Conservation (phyloP, 2,329 filamentous ascomycete species). For the Fusarium robinianum region DNA sequence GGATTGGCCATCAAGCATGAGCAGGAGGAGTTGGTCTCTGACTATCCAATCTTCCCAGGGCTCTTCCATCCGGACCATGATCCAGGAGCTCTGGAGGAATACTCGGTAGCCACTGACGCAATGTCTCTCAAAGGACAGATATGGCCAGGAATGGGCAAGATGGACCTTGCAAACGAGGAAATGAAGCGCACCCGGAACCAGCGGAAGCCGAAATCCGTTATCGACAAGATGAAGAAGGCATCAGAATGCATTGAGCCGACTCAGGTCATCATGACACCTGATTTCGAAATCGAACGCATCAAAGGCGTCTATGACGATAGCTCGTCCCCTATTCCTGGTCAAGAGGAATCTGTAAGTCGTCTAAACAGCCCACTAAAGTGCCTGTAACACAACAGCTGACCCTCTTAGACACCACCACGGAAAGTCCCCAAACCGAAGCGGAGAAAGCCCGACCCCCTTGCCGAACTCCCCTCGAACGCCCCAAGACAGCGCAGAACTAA, state of each 20-base stretch:
- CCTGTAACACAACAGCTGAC: conserved; percentile 16
- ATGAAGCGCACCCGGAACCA: conserved; percentile 78
- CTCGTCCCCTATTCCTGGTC: conserved; percentile 52
- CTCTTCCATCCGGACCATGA: conserved; percentile 38
- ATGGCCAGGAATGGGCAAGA: conserved; percentile 80
- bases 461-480: conserved; percentile 44
- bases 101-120: conserved; percentile 36
- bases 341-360: conserved; percentile 50
- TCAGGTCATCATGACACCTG: conserved; percentile 65
- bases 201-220: conserved; percentile 73
- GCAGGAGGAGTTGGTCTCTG: conserved; percentile 31
- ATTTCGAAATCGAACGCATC: conserved; percentile 54
- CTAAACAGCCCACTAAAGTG: neutral
- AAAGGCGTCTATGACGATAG: conserved; percentile 65
- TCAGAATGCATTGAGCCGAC: conserved; percentile 66
- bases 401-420: conserved; percentile 36
- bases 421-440: conserved; percentile 39
- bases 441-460: conserved; percentile 40
- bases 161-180: conserved; percentile 75
- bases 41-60: conserved; percentile 38
- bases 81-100: conserved; percentile 37
- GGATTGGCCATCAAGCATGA: conserved; percentile 37
- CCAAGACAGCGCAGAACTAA: conserved; percentile 36
- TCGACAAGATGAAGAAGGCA: conserved; percentile 66
- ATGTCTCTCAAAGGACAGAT: conserved; percentile 68